phyloP scores from a whole-genome alignment of 2,329 filamentous ascomycete genomes.

The Endothia cerciana region DNA sequence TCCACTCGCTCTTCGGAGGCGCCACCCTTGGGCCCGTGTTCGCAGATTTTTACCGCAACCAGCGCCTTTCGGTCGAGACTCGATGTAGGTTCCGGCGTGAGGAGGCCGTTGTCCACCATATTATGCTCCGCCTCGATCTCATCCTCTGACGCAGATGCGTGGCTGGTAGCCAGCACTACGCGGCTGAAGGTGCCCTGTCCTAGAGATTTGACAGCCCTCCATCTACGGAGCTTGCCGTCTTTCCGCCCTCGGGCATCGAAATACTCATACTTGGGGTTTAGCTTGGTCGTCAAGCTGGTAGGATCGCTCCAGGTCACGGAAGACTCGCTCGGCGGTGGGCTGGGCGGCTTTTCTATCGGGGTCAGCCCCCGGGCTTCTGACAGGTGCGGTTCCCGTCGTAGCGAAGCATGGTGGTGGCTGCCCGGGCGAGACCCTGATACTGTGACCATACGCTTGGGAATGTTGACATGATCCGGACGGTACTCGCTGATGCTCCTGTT shows the following conservation, averaged over 20 bases:
- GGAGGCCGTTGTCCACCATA: slow-evolving; percentile 36
- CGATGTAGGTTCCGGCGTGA: slow-evolving; percentile 37
- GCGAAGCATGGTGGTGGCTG: slow-evolving; percentile 49
- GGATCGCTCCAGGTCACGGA: slow-evolving; percentile 54
- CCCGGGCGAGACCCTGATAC: slow-evolving; percentile 66
- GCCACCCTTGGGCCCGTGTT: slow-evolving; percentile 90
- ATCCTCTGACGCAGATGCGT: slow-evolving; percentile 59
- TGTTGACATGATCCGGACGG: slow-evolving; percentile 70
- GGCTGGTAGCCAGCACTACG: slow-evolving; percentile 87
- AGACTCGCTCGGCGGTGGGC: slow-evolving; percentile 80
- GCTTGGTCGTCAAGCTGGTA: slow-evolving; percentile 34
- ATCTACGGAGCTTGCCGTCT: slow-evolving; percentile 73
- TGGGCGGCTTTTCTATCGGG: slow-evolving; percentile 68
- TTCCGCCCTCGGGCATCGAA: slow-evolving; percentile 71
- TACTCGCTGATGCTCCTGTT: slow-evolving; percentile 92
- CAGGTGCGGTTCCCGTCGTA: slow-evolving; percentile 78
- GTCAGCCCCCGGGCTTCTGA: slow-evolving; percentile 78
- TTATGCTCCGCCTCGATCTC: slow-evolving; percentile 39
- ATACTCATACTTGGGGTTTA: slow-evolving; percentile 57
- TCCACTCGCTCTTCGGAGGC: slow-evolving; percentile 92
- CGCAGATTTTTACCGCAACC: slow-evolving; percentile 93
- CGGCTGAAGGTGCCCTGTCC: slow-evolving; percentile 96
- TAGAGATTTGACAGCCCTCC: slow-evolving; percentile 78
- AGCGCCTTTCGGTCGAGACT: slow-evolving; percentile 73
- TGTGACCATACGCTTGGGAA: slow-evolving; percentile 73